Evolutionary conservation across 1,284 basidiomycete genomes (phyloP), one percentile per base, ranked within the genome.

Genomic region (Volvariella surrecta): DNA sequence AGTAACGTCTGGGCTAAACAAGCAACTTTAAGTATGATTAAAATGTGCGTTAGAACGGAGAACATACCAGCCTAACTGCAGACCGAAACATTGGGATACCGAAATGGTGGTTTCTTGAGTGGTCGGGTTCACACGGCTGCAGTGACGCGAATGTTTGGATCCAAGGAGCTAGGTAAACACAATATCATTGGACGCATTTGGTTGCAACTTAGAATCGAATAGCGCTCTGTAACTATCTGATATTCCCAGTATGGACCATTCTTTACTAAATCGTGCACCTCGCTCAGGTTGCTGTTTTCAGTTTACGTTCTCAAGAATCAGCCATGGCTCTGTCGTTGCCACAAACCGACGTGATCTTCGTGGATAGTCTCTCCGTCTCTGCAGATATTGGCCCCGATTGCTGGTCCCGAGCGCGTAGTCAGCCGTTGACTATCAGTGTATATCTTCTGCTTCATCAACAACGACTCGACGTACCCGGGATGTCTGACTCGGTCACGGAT

Each of bases 351-450:
- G 48, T 63, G n/a, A 58, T 74, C 37, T 67, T 69, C 42, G 49
- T 74, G 28, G 55, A 66, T 39, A 53, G 59, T 13, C 60, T 73
- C n/a, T 54, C 55, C 11, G 57, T 72, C 11, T 51, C 64, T 2
- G 56, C 62, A 9, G 59, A 54, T 41, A 52, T 76, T 16, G 73
- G 73, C 0, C 50, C 55, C 0, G 74, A 77, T 46, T 69, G 70
- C 49, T 77, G 75, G 75, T 60, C 62, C 1, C 63, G 63, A n/a
- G 22, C 45, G 0, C 62, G 68, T 1, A 43, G 62, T 0, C 74
- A 77, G 40, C 69, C 66, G 1, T 48, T 73, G 35, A 56, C 60
- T n/a, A 49, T 77, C 46, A 62, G 61, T 7, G 45, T 76, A 13
- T 61, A 64, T 39, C 60, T 74, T 19, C 63, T 70, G 43, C 60